Conservation (phyloP, 148 eudicot species). For the Vaccinium vitisidaea region DNA sequence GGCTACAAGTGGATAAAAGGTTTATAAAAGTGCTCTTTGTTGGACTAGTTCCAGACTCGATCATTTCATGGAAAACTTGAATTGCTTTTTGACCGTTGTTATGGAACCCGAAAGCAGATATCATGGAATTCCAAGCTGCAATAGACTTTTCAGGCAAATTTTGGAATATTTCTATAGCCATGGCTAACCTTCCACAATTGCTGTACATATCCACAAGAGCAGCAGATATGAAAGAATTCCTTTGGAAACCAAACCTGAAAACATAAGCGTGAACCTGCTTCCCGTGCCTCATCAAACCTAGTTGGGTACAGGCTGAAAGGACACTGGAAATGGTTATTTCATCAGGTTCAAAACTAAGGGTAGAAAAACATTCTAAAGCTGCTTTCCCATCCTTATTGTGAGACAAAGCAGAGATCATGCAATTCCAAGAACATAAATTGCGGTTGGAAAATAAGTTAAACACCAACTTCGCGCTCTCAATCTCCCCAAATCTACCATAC, state of each 20-base stretch:
- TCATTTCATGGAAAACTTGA: slow-evolving; percentile 35
- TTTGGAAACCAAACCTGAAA: slow-evolving; percentile 28
- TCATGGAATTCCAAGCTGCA: slow-evolving; percentile 51
- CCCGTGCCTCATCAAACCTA: slow-evolving; percentile 36
- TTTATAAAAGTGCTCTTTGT: slow-evolving; percentile 41
- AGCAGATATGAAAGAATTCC: slow-evolving; percentile 35
- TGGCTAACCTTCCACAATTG: slow-evolving; percentile 45
- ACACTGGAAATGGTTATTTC: slow-evolving; percentile 45
- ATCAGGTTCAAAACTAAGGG: slow-evolving; percentile 40
- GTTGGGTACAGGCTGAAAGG: slow-evolving; percentile 49
- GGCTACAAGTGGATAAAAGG: slow-evolving; percentile 45
- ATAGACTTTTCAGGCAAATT: slow-evolving; percentile 26
- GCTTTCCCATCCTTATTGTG: slow-evolving; percentile 40
- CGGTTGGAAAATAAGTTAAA: slow-evolving; percentile 23
- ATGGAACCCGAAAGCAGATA: slow-evolving; percentile 49
- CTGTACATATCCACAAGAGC: slow-evolving; percentile 48
- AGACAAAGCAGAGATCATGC: slow-evolving; percentile 41
- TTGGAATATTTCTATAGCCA: slow-evolving; percentile 26
- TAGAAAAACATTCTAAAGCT: slow-evolving; percentile 33
- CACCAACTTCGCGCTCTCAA: slow-evolving; percentile 29
- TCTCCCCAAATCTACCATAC: slow-evolving; percentile 46
- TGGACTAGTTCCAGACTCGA: slow-evolving; percentile 30
- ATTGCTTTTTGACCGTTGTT: slow-evolving; percentile 33
- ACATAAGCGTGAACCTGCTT: slow-evolving; percentile 43
- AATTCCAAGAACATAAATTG: slow-evolving; percentile 51